Percentiles rank a stretch among this genome's conserved stretches.
Evolutionary conservation across 2,329 filamentous ascomycete genomes (phyloP).

Genomic region (Lasiodiplodia sp.): DNA sequence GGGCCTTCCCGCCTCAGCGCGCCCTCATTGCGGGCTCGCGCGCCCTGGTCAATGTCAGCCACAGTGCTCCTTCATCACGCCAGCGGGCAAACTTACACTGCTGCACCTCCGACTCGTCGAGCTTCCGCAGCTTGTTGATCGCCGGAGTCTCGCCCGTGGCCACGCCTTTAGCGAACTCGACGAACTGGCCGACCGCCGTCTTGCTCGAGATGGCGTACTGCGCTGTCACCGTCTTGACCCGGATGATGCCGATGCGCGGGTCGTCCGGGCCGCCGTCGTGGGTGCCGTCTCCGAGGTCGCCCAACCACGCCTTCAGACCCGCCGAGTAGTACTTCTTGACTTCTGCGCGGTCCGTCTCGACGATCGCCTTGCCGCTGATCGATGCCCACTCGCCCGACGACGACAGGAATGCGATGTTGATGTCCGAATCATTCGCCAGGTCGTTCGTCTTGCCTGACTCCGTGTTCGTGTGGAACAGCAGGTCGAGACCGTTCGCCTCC

Average conservation of each 20-base stretch:
- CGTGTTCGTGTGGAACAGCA: conserved; percentile 91
- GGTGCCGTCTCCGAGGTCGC: conserved; percentile 78
- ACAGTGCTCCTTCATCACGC: conserved; percentile 2
- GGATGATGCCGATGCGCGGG: conserved; percentile 82
- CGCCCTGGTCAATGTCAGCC: conserved; percentile 28
- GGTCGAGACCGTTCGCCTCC: conserved; percentile 80
- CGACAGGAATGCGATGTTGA: conserved; percentile 85
- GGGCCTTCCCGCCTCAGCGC: not conserved
- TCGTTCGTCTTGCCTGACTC: conserved; percentile 89
- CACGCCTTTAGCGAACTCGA: conserved; percentile 78
- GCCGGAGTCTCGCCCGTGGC: conserved; percentile 74
- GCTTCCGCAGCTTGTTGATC: conserved; percentile 79
- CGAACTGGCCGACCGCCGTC: conserved; percentile 68
- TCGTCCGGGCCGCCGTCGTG: conserved; percentile 85
- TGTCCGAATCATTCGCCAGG: conserved; percentile 72
- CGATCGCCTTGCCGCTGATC: conserved; percentile 73
- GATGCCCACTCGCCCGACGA: conserved; percentile 84
- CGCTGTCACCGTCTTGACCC: conserved; percentile 73
- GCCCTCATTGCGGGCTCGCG: conserved; percentile 21
- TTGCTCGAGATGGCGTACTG: conserved; percentile 73
- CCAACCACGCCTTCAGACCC: conserved; percentile 81
- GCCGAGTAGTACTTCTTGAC: conserved; percentile 76
- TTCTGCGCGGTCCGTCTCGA: conserved; percentile 72
- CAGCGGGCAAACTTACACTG: conserved; percentile 27
- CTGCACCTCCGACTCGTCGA: conserved; percentile 70